Conservation (phyloP, 2,329 filamentous ascomycete genomes). For the Neofusicoccum cordaticola region DNA sequence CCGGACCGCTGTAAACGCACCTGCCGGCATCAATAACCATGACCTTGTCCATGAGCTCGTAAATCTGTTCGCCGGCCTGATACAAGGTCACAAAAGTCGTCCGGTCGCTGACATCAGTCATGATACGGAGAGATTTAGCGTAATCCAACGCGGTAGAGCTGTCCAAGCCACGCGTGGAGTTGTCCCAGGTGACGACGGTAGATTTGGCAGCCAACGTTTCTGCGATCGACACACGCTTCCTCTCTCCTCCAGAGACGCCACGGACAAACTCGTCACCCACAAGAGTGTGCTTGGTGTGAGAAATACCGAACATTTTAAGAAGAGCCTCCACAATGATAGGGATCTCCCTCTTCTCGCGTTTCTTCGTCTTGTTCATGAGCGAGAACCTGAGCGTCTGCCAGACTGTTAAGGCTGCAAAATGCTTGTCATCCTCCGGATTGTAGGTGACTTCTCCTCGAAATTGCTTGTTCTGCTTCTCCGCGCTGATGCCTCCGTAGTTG, state of each 20-base stretch:
- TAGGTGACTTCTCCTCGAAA: conserved; percentile 77
- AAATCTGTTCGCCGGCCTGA: conserved; percentile 68
- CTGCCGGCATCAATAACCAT: conserved; percentile 71
- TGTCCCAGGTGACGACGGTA: conserved; percentile 75
- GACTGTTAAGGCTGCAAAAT: conserved; percentile 71
- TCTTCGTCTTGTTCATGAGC: conserved; percentile 71
- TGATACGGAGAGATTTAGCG: conserved; percentile 50
- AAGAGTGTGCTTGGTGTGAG: conserved; percentile 69
- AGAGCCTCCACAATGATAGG: conserved; percentile 67
- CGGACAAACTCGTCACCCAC: conserved; percentile 72
- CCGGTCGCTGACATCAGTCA: conserved; percentile 48
- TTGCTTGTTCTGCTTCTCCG: conserved; percentile 63
- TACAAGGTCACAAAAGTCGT: conserved; percentile 60
- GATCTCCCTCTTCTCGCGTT: conserved; percentile 61
- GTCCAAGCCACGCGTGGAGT: conserved; percentile 38
- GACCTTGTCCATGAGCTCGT: conserved; percentile 76
- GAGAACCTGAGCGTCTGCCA: conserved; percentile 77
- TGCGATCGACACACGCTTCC: conserved; percentile 76
- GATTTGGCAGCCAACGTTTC: conserved; percentile 72
- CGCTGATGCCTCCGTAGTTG: conserved; percentile 68
- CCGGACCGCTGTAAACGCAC: conserved; percentile 65
- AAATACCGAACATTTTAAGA: conserved; percentile 75
- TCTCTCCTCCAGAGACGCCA: conserved; percentile 75
- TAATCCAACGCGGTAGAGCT: conserved; percentile 53
- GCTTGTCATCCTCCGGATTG: conserved; percentile 73